A percentile compares a stretch with the other conserved stretches of the same genome.
These are phyloP conservation scores for Syncephalis plumigaleata DNA, from an alignment of 371 early-diverging fungal genomes.

Conservation along the genomic window DNA sequence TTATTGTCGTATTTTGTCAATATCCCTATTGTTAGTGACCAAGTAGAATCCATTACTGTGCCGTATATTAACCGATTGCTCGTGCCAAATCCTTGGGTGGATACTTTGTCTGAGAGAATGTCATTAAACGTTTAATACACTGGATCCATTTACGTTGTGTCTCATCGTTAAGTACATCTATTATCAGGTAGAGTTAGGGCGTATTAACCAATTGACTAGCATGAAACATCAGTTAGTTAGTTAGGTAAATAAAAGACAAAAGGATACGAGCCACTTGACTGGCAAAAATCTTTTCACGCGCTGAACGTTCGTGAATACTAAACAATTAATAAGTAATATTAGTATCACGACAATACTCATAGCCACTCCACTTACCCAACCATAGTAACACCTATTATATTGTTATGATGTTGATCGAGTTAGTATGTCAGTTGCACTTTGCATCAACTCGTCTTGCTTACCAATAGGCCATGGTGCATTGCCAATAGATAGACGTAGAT, in stretches of 20 bases:
- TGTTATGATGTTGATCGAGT: no score
- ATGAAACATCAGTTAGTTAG: no score
- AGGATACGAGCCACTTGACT: slow-evolving; percentile 67
- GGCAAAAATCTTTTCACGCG: slow-evolving; percentile 89
- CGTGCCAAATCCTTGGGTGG: slow-evolving; percentile 39
- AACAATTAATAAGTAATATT: neutral
- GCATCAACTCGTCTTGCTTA: slow-evolving; percentile 31
- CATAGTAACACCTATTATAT: slow-evolving; percentile 15
- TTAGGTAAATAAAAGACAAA: no score
- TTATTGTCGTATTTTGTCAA: no score
- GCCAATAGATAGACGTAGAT: slow-evolving; percentile 86
- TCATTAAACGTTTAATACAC: slow-evolving; percentile 90
- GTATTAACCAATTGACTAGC: no score
- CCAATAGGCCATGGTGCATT: slow-evolving; percentile 99
- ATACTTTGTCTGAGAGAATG: slow-evolving; percentile 82
- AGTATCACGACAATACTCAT: neutral
- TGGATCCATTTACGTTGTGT: slow-evolving; percentile 96
- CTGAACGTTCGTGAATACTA: slow-evolving; percentile 93
- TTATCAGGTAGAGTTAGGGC: no score
- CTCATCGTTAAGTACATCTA: slow-evolving; percentile 90
- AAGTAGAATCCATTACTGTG: no score
- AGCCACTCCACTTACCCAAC: slow-evolving; percentile 10
- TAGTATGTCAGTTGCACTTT: slow-evolving; percentile 22
- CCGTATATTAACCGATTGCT: slow-evolving; percentile 3
- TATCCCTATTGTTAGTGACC: no score